Conservation (phyloP, 2,329 filamentous ascomycete species). For the Penicillium brevicompactum region DNA sequence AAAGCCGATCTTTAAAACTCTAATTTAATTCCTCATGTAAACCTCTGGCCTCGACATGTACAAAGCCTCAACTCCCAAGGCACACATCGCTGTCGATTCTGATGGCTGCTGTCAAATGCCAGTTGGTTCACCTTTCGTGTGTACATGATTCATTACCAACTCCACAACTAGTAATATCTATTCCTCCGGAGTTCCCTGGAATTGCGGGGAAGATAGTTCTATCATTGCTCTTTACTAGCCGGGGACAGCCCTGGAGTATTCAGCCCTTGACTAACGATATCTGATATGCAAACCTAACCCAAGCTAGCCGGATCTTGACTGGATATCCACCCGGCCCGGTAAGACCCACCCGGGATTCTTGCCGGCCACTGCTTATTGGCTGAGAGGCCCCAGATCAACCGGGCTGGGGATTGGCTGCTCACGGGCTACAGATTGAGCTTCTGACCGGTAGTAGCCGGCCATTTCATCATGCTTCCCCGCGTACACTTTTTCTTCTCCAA, state of each 20-base stretch:
- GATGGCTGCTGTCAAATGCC: too few relatives aligned
- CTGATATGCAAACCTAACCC: not conserved
- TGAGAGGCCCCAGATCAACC: not conserved
- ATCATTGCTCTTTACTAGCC: not conserved
- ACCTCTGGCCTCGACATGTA: too few relatives aligned
- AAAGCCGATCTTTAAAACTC: too few relatives aligned
- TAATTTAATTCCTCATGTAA: too few relatives aligned
- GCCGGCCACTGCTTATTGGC: slow-evolving; percentile 14
- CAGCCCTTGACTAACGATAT: not conserved
- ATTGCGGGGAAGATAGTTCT: not conserved
- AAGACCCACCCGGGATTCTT: slow-evolving; percentile 16
- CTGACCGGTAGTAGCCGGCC: slow-evolving; percentile 24
- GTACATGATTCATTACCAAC: too few relatives aligned
- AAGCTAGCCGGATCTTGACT: not conserved
- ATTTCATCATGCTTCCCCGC: slow-evolving; percentile 31
- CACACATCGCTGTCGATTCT: too few relatives aligned
- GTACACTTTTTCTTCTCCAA: slow-evolving; percentile 13
- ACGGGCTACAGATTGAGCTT: not conserved
- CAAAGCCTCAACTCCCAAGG: too few relatives aligned
- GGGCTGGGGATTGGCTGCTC: not conserved
- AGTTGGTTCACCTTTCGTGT: too few relatives aligned
- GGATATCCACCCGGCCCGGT: slow-evolving; percentile 13
- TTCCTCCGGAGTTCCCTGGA: not conserved
- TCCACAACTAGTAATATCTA: too few relatives aligned
- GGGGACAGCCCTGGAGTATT: too few relatives aligned